These are phyloP conservation scores for Pythium guiyangense DNA, from an alignment of 352 stramenopile species.

Conservation along the genomic window DNA sequence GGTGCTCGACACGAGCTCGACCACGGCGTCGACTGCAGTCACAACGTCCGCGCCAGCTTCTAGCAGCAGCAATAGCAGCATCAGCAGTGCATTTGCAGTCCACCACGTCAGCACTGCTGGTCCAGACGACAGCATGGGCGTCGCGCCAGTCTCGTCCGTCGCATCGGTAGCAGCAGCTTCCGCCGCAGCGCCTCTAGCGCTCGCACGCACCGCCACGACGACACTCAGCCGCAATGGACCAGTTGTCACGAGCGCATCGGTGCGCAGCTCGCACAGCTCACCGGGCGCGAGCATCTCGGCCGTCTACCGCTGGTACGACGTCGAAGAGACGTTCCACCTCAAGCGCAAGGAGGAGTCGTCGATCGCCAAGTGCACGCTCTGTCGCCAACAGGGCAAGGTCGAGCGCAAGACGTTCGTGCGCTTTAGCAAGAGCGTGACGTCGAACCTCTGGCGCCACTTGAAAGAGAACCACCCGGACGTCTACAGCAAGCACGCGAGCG, in stretches of 20 bases:
- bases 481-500: constrained; percentile 60
- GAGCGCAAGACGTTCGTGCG: constrained; percentile 66
- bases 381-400: constrained; percentile 44
- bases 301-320: constrained; percentile 78
- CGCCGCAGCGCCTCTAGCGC: too few relatives aligned
- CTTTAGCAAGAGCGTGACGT: constrained; percentile 84
- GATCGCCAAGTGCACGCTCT: constrained; percentile 64
- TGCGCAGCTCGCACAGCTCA: too few relatives aligned
- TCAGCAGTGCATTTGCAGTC: too few relatives aligned
- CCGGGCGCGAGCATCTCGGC: constrained; percentile 29
- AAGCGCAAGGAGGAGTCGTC: constrained; percentile 75
- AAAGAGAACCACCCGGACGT: constrained; percentile 78
- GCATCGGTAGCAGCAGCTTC: too few relatives aligned
- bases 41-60: neutral
- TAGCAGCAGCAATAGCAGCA: too few relatives aligned
- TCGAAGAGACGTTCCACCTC: constrained; percentile 48
- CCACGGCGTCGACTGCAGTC: neutral
- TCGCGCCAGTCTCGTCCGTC: too few relatives aligned
- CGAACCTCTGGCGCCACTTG: constrained; percentile 76
- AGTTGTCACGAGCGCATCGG: too few relatives aligned
- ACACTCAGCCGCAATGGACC: too few relatives aligned
- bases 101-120: too few relatives aligned
- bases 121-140: too few relatives aligned
- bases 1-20: constrained; percentile 3
- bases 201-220: too few relatives aligned